Base-by-base conservation (phyloP, 2,329 filamentous ascomycete genomes). In the Trichophyton simii region DNA sequence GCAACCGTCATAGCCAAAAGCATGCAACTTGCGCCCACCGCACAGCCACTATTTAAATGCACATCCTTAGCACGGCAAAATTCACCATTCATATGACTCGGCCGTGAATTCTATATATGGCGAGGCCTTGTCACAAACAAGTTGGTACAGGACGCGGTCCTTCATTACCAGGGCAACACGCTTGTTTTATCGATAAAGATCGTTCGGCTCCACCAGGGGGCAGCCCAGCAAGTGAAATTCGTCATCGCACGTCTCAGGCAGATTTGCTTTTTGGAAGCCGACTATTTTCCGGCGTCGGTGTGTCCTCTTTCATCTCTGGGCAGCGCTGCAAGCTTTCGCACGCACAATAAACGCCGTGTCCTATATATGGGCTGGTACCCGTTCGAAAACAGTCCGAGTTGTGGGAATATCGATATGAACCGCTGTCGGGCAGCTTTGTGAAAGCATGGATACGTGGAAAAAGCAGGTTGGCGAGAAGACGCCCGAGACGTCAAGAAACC, bases 391-490 rank as follows among this genome's bases (percentile, higher is more conserved):
- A 9, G 11, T 28, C 22, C 22, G 28, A 18, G 3, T 31, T 31
- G 25, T 31, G 50, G 25, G 11, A 8, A 54, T 13, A 20, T 54
- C 50, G n/a, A 31, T 54, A 18, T 54, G 28, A 28, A 31, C 50
- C 22, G 34, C 9, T 38, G 18, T 54, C 15, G 22, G 50, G 22
- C 50, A 31, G 28, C 28, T 31, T 18, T 13, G 55, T 59, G 34
- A 36, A 46, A 20, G 38, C 8, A 64, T 64, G 62, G 60, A 60
- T 62, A 64, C 62, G 62, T 64, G 62, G 58, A 62, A 54, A 18
- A 59, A 60, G 41, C 36, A 59, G 52, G 62, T 60, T 64, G 62
- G 62, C 60, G 46, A 60, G 28, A 15, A 7, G 36, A 38, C 44
- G 34, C 44, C 60, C 9, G 50, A 60, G 46, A 11, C 20, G 31